Base-by-base conservation (phyloP, 2,329 filamentous ascomycete genomes). In the Cercospora sojina region DNA sequence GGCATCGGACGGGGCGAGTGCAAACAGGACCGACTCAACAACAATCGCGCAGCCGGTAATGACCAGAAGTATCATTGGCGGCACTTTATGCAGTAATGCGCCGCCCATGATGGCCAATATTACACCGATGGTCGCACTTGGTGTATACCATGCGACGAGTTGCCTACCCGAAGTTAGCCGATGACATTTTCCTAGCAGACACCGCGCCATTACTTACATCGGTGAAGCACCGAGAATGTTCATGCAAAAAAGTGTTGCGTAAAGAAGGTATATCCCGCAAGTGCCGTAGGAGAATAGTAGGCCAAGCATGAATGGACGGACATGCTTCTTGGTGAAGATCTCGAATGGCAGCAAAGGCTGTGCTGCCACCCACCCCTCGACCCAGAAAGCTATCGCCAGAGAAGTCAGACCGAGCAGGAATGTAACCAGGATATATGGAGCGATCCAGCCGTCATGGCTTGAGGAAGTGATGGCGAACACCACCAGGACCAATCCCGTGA, bases 391-490 rank as follows among this genome's bases (percentile, higher is more conserved):
- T 0, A 80, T 78, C 1, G 78, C 79, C 1, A 95, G 80, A 7
- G 90, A 77, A 0, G 91, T 64, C 5, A 84, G 78, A 0, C 91
- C 91, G 1, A 90, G 43, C 3, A 88, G 79, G 56, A 94, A 85
- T 0, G 87, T 86, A 9, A 88, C 80, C 47, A 86, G 85, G 41
- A 94, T 88, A 70, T 92, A 92, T 1, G 90, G 88, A 0, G 89
- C 91, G n/a, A 78, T 81, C 90, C 91, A 94, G 1, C 88, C 86
- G 2, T 87, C 75, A 75, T 91, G 87, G 0, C 88, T 85, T 7
- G 88, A 88, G 57, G 92, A 88, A 0, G 91, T 93, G 60, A 95
- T 85, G 0, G 91, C 89, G 72, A 89, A 94, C 0, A 92, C 88
- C 8, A 92, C 82, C 27, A 95, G 82, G 1, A 90, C 82, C 12